phyloP scores from a whole-genome alignment of 176 grass and related monocot genomes.

The Zea mays region Zm-B73-REFERENCE-NAM-5.0 NC_050096.1:112567001-112567500 shows the following conservation, averaged over 20 bases:
- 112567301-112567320: conserved; percentile 22
- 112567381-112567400: neutral
- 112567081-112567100: conserved; percentile 53
- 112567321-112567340: conserved; percentile 4
- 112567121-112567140: conserved; percentile 41
- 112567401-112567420: neutral
- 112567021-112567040: conserved; percentile 55
- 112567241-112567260: conserved; percentile 22
- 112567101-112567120: conserved; percentile 31
- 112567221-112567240: conserved; percentile 39
- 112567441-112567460: too few species aligned
- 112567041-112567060: conserved; percentile 39
- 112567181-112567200: neutral
- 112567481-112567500: too few species aligned
- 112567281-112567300: conserved; percentile 33
- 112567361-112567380: conserved; percentile 31
- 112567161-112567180: neutral
- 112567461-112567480: too few species aligned
- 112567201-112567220: neutral
- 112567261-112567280: conserved; percentile 9
- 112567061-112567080: conserved; percentile 51
- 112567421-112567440: neutral
- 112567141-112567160: conserved; percentile 17
- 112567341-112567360: conserved; percentile 26
- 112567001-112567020: conserved; percentile 56